Evolutionary conservation across 305 asterid species (phyloP), one percentile per base, ranked within the genome.

Genomic region (Coffea humblotiana): DNA sequence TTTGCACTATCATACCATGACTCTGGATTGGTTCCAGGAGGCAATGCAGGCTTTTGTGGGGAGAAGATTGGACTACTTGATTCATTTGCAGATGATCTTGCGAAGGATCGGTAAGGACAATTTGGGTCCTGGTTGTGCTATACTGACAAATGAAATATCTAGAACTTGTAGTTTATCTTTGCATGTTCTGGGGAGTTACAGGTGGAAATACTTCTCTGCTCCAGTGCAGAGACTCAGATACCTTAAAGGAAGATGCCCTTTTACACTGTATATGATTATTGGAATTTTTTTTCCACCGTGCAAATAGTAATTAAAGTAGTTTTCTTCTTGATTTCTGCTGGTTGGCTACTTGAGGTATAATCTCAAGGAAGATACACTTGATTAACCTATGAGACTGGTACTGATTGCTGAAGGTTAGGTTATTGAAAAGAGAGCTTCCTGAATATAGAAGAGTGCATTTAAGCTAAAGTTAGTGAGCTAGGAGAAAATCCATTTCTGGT

Each of bases 81-180:
- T 86, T 81, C 87, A 71, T 82, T 75, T 82, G 58, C 78, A 23
- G 93, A 90, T 81, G 94, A 89, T 81, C 86, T 83, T 79, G 81
- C 87, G 23, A 87, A 84, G 90, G 97, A 95, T 61, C 83, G 91
- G 99, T 93, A 84, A 80, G 80, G 49, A 35, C 43, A 40, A 47
- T 71, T 78, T 43, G n/a, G 32, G 16, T 8, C 6, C 47, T 60
- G 2, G 27, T 69, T 23, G 13, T 49, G 47, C 40, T 51, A 40
- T 48, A 13, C 54, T 5, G 4, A 47, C 40, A 68, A 74, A 58
- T 51, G 49, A 60, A 52, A 74, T 74, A 74, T 16, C 9, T 27
- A 23, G 51, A 18, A 56, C n/a, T 5, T 3, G 11, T 16, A 2
- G 43, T 21, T 43, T 71, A 23, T 70, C 15, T 71, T 23, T 70